Percentiles rank a stretch among this genome's conserved stretches.
These are phyloP conservation scores for Fusarium sp. DNA, from an alignment of 2,329 filamentous ascomycete genomes.

Conservation along the genomic window DNA sequence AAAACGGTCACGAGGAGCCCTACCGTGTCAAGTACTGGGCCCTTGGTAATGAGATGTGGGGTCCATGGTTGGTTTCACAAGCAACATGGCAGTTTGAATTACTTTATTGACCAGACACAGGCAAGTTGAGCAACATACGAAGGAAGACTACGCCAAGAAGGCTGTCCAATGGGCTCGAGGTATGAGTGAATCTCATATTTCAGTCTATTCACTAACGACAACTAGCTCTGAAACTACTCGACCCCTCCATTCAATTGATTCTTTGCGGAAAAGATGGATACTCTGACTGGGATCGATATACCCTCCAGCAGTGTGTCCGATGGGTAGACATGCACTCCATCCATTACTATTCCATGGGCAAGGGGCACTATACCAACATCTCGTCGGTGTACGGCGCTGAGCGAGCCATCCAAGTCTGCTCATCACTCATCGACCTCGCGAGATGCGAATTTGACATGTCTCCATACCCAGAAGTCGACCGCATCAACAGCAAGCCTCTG, in stretches of 20 bases:
- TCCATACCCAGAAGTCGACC: not conserved
- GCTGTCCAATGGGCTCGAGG: not conserved
- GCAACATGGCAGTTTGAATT: not conserved
- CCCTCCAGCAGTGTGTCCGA: not conserved
- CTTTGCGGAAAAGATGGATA: not conserved
- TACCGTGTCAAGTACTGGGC: not conserved
- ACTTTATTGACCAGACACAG: not conserved
- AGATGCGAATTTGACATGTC: not conserved
- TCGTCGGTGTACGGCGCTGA: not conserved
- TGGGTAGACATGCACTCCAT: not conserved
- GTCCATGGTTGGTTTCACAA: not conserved
- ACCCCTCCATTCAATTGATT: not conserved
- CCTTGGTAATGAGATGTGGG: not conserved
- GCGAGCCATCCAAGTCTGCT: not conserved
- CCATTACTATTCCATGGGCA: not conserved
- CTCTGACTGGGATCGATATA: not conserved
- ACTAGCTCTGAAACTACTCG: not conserved
- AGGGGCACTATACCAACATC: not conserved
- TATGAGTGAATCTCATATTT: rapidly evolving
- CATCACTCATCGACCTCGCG: not conserved
- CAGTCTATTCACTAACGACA: not conserved
- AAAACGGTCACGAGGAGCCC: not conserved
- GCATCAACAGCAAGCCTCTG: not conserved
- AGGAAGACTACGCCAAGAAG: not conserved
- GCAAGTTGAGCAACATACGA: not conserved